Evolutionary conservation across 1,284 basidiomycete species (phyloP).

Genomic region (Ustilago bromivora): DNA sequence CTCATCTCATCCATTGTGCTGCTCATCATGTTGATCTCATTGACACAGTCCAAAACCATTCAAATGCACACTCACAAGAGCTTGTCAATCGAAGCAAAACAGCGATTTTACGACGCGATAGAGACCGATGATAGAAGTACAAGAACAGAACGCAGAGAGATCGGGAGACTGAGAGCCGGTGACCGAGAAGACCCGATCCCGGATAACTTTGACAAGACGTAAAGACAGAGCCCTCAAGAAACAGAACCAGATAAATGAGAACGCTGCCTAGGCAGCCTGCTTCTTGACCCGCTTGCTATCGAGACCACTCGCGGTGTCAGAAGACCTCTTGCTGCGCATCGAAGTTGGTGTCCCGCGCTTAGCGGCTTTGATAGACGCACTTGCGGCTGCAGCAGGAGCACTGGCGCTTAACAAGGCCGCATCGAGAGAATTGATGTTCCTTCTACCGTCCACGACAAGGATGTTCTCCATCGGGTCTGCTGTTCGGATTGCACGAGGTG

Average conservation of each 20-base stretch:
- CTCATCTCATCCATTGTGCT: too few species aligned
- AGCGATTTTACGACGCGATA: background rate
- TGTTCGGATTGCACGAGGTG: constrained; percentile 35
- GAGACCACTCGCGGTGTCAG: constrained; percentile 26
- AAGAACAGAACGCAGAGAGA: constrained; percentile 5
- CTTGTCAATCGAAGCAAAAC: background rate
- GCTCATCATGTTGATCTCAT: background rate
- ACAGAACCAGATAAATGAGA: background rate
- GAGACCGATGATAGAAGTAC: constrained; percentile 27
- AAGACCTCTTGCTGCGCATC: constrained; percentile 40
- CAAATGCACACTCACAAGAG: background rate
- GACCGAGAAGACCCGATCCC: background rate
- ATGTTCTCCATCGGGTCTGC: constrained; percentile 43
- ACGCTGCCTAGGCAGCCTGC: constrained; percentile 31
- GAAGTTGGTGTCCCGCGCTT: constrained; percentile 10
- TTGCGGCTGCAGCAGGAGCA: constrained; percentile 45
- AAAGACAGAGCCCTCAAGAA: background rate
- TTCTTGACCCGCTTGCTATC: constrained; percentile 53
- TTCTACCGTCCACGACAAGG: constrained; percentile 36
- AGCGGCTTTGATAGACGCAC: constrained; percentile 5
- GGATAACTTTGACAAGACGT: background rate
- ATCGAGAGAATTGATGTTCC: constrained; percentile 51
- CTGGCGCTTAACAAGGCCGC: constrained; percentile 58
- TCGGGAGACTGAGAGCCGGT: background rate
- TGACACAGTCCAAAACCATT: background rate